phyloP scores from a whole-genome alignment of 2,329 filamentous ascomycete species.

The Dothideomycetes sp. region DNA sequence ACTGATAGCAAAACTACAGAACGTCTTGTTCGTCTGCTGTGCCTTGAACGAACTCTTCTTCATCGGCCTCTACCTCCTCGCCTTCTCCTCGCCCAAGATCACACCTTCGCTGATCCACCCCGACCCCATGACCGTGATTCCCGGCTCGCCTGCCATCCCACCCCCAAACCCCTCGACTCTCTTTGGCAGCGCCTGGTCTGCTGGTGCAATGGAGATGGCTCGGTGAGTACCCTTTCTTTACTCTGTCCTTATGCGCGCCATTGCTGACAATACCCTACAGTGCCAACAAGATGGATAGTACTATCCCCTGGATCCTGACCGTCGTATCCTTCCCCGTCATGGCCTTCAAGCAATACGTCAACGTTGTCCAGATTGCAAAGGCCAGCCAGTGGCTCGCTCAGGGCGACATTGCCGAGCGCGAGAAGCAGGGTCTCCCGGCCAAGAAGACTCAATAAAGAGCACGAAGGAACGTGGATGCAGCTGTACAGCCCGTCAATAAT shows the following conservation, averaged over 20 bases:
- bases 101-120: slow-evolving; percentile 68
- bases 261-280: slow-evolving; percentile 18
- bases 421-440: slow-evolving; percentile 19
- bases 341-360: slow-evolving; percentile 85
- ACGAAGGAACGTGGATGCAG: not conserved
- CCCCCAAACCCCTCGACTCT: slow-evolving; percentile 59
- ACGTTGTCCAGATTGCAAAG: slow-evolving; percentile 86
- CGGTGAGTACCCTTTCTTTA: slow-evolving; percentile 30
- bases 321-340: slow-evolving; percentile 76
- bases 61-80: slow-evolving; percentile 94
- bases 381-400: slow-evolving; percentile 87
- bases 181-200: slow-evolving; percentile 83
- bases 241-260: not conserved
- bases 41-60: slow-evolving; percentile 92
- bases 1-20: slow-evolving; percentile 38
- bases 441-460: slow-evolving; percentile 9
- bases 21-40: slow-evolving; percentile 84
- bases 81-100: slow-evolving; percentile 83
- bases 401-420: slow-evolving; percentile 64
- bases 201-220: slow-evolving; percentile 82
- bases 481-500: too few relatives aligned
- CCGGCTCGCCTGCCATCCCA: slow-evolving; percentile 50
- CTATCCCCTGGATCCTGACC: slow-evolving; percentile 67
- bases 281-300: slow-evolving; percentile 66
- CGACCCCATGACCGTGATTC: slow-evolving; percentile 41